phyloP scores from a whole-genome alignment of 371 early-diverging fungal species.

The Syncephalastrum racemosum region DNA sequence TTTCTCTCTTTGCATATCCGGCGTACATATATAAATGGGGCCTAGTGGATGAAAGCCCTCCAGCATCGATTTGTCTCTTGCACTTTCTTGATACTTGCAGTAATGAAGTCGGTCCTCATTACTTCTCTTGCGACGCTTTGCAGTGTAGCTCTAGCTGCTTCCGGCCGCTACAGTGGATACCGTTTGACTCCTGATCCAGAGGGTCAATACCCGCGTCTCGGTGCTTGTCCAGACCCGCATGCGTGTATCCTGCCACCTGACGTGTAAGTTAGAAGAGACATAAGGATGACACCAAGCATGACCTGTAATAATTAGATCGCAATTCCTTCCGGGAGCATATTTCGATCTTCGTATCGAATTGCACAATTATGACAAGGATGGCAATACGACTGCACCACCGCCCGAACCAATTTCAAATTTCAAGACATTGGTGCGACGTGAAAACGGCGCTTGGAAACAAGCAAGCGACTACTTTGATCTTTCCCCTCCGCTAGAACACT shows the following conservation, averaged over 20 bases:
- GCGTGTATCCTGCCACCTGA: conserved; percentile 60
- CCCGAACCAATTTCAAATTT: conserved; percentile 31
- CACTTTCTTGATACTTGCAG: no score
- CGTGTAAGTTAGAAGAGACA: conserved; percentile 35
- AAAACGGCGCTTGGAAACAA: conserved; percentile 43
- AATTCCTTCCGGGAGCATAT: conserved; percentile 55
- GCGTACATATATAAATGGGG: no score
- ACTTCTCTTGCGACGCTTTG: conserved; percentile 5
- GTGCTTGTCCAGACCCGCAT: conserved; percentile 55
- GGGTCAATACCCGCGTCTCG: conserved; percentile 58
- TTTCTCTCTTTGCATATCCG: not conserved
- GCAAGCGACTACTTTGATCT: conserved; percentile 44
- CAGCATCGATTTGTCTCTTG: no score
- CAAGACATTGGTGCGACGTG: conserved; percentile 46
- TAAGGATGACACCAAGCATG: not conserved
- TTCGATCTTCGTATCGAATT: conserved; percentile 64
- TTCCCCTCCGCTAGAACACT: conserved; percentile 39
- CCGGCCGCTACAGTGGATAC: conserved; percentile 13
- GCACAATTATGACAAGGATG: conserved; percentile 52
- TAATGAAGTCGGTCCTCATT: not conserved
- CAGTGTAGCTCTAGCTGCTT: conserved; percentile 17
- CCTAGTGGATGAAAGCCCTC: no score
- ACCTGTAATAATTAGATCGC: conserved; percentile 29
- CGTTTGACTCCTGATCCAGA: conserved; percentile 35
- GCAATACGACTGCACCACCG: conserved; percentile 37